phyloP scores from a whole-genome alignment of 1,139 yeast species.

The Zygosaccharomyces sapae region DNA sequence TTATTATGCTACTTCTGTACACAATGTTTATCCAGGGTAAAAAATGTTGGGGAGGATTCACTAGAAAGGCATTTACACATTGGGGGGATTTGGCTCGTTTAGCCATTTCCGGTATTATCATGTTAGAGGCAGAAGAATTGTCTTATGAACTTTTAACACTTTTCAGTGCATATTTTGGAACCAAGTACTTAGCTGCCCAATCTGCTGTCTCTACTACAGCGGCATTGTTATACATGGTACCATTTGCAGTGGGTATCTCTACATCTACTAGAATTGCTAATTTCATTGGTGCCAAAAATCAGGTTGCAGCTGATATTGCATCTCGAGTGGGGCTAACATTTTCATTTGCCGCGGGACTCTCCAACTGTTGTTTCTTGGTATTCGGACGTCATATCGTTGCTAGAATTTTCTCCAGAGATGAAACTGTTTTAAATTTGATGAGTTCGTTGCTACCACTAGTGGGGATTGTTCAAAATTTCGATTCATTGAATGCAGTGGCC shows the following conservation, averaged over 20 bases:
- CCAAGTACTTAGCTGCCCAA: slow-evolving; percentile 80
- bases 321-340: slow-evolving; percentile 57
- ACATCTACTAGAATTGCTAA: slow-evolving; percentile 84
- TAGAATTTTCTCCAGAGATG: slow-evolving; percentile 62
- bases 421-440: slow-evolving; percentile 51
- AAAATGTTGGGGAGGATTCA: slow-evolving; percentile 70
- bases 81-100: slow-evolving; percentile 58
- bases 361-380: slow-evolving; percentile 53
- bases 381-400: slow-evolving; percentile 58
- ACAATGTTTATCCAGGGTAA: slow-evolving; percentile 57
- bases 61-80: slow-evolving; percentile 47
- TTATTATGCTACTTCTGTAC: slow-evolving; percentile 49
- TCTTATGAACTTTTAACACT: slow-evolving; percentile 71
- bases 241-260: slow-evolving; percentile 85
- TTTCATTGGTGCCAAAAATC: slow-evolving; percentile 75
- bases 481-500: slow-evolving; percentile 76
- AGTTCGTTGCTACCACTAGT: slow-evolving; percentile 65
- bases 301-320: slow-evolving; percentile 59
- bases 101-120: slow-evolving; percentile 69
- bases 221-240: slow-evolving; percentile 76
- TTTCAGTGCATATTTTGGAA: slow-evolving; percentile 76
- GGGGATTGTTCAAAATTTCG: slow-evolving; percentile 69
- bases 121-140: slow-evolving; percentile 70
- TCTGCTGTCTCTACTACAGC: slow-evolving; percentile 81
- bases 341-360: slow-evolving; percentile 54